phyloP scores from a whole-genome alignment of 2,329 filamentous ascomycete genomes.

The Colletotrichum sp. region DNA sequence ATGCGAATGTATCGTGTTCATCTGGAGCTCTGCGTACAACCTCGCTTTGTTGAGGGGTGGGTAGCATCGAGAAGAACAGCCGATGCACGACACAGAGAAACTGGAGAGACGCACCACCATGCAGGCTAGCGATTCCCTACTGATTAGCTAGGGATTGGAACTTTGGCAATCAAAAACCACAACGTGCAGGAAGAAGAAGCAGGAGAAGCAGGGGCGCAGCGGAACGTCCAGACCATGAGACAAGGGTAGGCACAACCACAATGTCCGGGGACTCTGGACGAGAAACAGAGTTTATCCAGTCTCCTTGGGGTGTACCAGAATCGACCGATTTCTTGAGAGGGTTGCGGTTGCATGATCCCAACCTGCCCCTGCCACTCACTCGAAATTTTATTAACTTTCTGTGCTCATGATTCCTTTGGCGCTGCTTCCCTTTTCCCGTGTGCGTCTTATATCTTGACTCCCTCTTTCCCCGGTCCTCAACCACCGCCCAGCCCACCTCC shows the following conservation, averaged over 20 bases:
- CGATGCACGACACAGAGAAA: neutral
- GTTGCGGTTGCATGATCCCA: slow-evolving; percentile 7
- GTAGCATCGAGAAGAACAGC: neutral
- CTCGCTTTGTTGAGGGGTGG: neutral
- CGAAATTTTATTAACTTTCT: neutral
- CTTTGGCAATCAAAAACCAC: neutral
- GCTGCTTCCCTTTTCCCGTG: neutral
- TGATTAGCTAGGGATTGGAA: neutral
- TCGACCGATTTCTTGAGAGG: neutral
- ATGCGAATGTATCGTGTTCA: neutral
- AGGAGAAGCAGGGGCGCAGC: neutral
- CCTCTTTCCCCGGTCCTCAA: neutral
- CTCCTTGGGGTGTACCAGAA: neutral
- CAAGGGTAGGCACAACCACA: slow-evolving; percentile 4
- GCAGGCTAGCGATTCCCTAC: neutral
- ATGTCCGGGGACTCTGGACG: neutral
- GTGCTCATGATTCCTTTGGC: neutral
- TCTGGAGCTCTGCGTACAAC: neutral
- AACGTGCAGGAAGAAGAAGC: neutral
- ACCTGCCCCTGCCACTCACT: neutral
- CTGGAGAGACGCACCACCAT: neutral
- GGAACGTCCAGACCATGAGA: neutral
- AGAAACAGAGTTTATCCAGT: slow-evolving; percentile 7
- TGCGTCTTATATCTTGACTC: neutral
- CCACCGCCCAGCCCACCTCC: neutral